A percentile compares a stretch with the other conserved stretches of the same genome.
phyloP scores from a whole-genome alignment of 768 basidiomycete species.

The Gelatoporia subvermispora region DNA sequence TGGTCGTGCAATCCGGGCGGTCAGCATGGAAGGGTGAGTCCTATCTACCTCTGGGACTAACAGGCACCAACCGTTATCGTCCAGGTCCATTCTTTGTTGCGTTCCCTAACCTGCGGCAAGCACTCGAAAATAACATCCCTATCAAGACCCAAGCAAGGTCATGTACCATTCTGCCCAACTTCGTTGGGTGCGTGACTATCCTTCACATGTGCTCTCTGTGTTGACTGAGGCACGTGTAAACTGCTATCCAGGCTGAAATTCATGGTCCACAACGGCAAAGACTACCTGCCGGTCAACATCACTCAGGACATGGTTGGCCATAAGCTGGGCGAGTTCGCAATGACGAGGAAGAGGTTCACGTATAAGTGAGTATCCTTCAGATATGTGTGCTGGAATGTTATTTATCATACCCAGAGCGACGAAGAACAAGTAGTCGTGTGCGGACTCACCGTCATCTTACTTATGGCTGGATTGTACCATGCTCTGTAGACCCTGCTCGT shows the following conservation, averaged over 20 bases:
- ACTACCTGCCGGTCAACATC: slow-evolving; percentile 79
- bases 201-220: neutral
- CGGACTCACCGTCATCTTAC: neutral
- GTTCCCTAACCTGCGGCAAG: slow-evolving; percentile 82
- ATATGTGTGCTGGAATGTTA: neutral
- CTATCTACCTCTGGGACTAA: neutral
- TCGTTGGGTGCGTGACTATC: slow-evolving; percentile 71
- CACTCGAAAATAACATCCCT: slow-evolving; percentile 74
- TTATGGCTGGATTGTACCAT: too few species aligned
- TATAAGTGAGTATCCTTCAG: slow-evolving; percentile 62
- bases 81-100: slow-evolving; percentile 92
- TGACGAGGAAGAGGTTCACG: slow-evolving; percentile 82
- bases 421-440: slow-evolving; percentile 34
- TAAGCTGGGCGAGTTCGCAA: slow-evolving; percentile 92
- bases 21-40: slow-evolving; percentile 81
- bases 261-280: slow-evolving; percentile 91
- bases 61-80: neutral
- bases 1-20: slow-evolving; percentile 55
- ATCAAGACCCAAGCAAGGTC: slow-evolving; percentile 85
- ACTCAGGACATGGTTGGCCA: slow-evolving; percentile 99
- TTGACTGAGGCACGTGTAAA: neutral
- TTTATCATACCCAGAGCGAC: slow-evolving; percentile 27
- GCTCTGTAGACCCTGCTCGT: too few species aligned
- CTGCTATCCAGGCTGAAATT: slow-evolving; percentile 62
- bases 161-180: slow-evolving; percentile 93